These are phyloP conservation scores for Rhizopogon sp. DNA, from an alignment of 768 basidiomycete genomes.

Conservation along the genomic window DNA sequence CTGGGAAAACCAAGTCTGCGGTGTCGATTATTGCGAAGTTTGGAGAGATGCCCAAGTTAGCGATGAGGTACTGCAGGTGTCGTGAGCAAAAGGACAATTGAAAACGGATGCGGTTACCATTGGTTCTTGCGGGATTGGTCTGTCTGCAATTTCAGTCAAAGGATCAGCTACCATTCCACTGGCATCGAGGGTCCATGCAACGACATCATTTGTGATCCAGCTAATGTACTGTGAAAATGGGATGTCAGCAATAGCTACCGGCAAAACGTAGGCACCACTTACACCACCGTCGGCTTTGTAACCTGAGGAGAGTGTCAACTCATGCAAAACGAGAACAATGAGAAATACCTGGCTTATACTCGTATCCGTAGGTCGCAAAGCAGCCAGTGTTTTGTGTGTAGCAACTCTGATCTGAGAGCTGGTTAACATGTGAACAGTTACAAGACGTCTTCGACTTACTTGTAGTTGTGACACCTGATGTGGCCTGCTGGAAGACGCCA, in stretches of 20 bases:
- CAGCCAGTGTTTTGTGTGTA: slow-evolving; percentile 51
- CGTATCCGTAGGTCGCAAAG: slow-evolving; percentile 73
- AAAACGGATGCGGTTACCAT: slow-evolving; percentile 46
- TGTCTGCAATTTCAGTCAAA: slow-evolving; percentile 52
- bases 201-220: slow-evolving; percentile 63
- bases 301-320: slow-evolving; percentile 12
- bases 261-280: slow-evolving; percentile 16
- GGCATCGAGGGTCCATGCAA: slow-evolving; percentile 67
- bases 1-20: slow-evolving; percentile 64
- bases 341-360: slow-evolving; percentile 63
- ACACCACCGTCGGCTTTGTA: slow-evolving; percentile 41
- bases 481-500: slow-evolving; percentile 79
- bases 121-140: slow-evolving; percentile 80
- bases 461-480: slow-evolving; percentile 62
- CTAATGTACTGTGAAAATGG: slow-evolving; percentile 56
- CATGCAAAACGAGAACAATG: not conserved
- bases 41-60: slow-evolving; percentile 79
- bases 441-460: slow-evolving; percentile 30
- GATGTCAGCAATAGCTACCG: not conserved
- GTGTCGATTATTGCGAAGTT: slow-evolving; percentile 79
- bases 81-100: not conserved
- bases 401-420: slow-evolving; percentile 54
- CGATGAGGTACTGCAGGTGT: slow-evolving; percentile 64
- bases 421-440: not conserved
- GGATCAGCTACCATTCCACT: slow-evolving; percentile 56